phyloP scores from a whole-genome alignment of 169 alveolate species.

The Plasmodium vinckei region DNA sequence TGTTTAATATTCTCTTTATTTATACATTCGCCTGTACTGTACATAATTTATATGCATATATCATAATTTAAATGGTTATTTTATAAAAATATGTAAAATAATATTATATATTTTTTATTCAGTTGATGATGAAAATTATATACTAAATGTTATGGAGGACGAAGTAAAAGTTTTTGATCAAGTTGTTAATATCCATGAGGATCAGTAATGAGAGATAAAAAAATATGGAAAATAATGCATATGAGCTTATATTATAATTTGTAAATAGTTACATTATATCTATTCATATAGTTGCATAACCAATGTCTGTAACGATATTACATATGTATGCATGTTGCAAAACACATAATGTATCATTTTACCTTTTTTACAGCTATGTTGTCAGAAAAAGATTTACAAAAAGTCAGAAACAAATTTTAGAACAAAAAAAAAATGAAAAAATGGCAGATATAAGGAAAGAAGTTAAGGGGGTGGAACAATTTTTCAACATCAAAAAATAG shows the following conservation, averaged over 20 bases:
- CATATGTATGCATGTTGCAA: background rate
- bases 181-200: constrained; percentile 46
- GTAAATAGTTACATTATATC: background rate
- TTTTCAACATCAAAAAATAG: constrained; percentile 27
- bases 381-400: constrained; percentile 65
- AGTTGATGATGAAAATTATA: constrained; percentile 75
- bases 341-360: too few species aligned
- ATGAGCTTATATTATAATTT: background rate
- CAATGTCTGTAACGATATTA: background rate
- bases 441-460: constrained; percentile 30
- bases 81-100: too few species aligned
- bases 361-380: constrained; percentile 19
- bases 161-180: constrained; percentile 70
- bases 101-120: background rate
- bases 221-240: background rate
- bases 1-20: background rate
- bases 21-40: background rate
- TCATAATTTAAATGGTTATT: too few species aligned
- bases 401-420: constrained; percentile 45
- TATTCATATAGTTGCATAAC: background rate
- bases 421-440: constrained; percentile 36
- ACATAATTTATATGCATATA: background rate
- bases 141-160: constrained; percentile 51
- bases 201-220: constrained; percentile 36
- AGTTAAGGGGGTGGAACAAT: constrained; percentile 42